phyloP scores from a whole-genome alignment of 192 early-diverging fungal species.

The Globomyces pollinis-pini region DNA sequence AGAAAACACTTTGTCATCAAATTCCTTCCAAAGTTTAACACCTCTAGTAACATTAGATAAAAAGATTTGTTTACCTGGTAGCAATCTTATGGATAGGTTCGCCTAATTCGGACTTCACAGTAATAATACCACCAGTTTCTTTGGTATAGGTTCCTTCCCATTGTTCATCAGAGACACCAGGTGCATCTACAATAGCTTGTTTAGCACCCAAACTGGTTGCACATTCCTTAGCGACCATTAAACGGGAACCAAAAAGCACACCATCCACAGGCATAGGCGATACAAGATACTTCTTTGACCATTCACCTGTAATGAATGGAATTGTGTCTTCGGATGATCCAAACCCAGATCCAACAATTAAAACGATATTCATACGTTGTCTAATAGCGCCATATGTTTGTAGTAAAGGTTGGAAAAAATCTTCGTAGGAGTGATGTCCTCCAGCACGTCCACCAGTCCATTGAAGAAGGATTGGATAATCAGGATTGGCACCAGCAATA shows the following conservation, averaged over 20 bases:
- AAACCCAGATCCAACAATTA: slow-evolving; percentile 89
- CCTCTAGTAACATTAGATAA: no score
- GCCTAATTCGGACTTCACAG: slow-evolving; percentile 81
- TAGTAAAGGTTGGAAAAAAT: slow-evolving; percentile 86
- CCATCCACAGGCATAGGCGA: slow-evolving; percentile 96
- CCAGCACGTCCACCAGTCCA: slow-evolving; percentile 96
- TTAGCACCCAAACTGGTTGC: slow-evolving; percentile 71
- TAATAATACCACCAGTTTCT: slow-evolving; percentile 70
- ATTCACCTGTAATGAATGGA: slow-evolving; percentile 91
- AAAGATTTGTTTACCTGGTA: no score
- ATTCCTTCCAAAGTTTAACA: slow-evolving; percentile 66
- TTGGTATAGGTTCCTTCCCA: slow-evolving; percentile 83
- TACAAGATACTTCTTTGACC: slow-evolving; percentile 67
- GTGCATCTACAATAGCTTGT: slow-evolving; percentile 75
- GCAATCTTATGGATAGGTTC: slow-evolving; percentile 91
- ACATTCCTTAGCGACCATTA: slow-evolving; percentile 90
- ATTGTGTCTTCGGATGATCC: slow-evolving; percentile 77
- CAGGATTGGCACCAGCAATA: slow-evolving; percentile 73
- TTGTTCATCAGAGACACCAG: slow-evolving; percentile 68
- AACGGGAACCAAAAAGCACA: slow-evolving; percentile 88
- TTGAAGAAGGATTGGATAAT: slow-evolving; percentile 83
- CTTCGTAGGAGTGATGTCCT: slow-evolving; percentile 95
- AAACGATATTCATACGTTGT: slow-evolving; percentile 65
- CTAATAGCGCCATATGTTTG: slow-evolving; percentile 80
- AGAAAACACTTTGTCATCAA: slow-evolving; percentile 71